phyloP scores from a whole-genome alignment of 345 rosid genomes.

The Clausena lansium region DNA sequence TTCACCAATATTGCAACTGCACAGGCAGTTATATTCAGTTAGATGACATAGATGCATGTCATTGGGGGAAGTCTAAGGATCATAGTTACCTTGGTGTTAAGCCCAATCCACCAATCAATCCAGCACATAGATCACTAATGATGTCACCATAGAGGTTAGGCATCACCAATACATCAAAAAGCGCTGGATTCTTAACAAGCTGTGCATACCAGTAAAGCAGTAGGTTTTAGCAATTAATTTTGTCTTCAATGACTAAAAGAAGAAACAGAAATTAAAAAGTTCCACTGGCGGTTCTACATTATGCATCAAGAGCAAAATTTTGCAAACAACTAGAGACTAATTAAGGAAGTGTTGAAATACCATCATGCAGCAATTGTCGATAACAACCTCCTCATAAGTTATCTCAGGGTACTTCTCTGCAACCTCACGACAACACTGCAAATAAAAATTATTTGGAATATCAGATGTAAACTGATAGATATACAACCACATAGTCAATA shows the following conservation, averaged over 20 bases:
- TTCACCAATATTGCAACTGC: slow-evolving; percentile 95
- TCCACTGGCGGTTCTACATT: background rate
- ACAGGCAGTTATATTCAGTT: slow-evolving; percentile 12
- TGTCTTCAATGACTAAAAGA: background rate
- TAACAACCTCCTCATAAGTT: slow-evolving; percentile 93
- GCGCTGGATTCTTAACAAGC: slow-evolving; percentile 98
- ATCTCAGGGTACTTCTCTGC: slow-evolving; percentile 98
- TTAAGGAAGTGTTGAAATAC: slow-evolving; percentile 34
- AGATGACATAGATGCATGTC: slow-evolving; percentile 9
- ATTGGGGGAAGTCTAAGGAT: background rate
- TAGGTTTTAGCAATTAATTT: slow-evolving; percentile 3
- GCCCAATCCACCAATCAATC: slow-evolving; percentile 94
- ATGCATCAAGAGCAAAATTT: background rate
- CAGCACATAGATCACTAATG: slow-evolving; percentile 97
- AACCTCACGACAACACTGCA: slow-evolving; percentile 99
- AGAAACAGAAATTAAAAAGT: too few relatives aligned
- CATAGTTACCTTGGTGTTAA: slow-evolving; percentile 83
- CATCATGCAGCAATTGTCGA: slow-evolving; percentile 99
- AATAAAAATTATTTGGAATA: slow-evolving; percentile 15
- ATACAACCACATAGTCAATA: background rate
- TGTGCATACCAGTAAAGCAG: slow-evolving; percentile 30
- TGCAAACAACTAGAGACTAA: background rate
- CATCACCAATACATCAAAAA: slow-evolving; percentile 99
- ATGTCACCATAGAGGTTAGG: slow-evolving; percentile 99
- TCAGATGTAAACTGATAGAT: background rate